Evolutionary conservation across 2,329 filamentous ascomycete species (phyloP), one percentile per base, ranked within the genome.

Genomic region (Immersiporthe knoxdaviesiana): DNA sequence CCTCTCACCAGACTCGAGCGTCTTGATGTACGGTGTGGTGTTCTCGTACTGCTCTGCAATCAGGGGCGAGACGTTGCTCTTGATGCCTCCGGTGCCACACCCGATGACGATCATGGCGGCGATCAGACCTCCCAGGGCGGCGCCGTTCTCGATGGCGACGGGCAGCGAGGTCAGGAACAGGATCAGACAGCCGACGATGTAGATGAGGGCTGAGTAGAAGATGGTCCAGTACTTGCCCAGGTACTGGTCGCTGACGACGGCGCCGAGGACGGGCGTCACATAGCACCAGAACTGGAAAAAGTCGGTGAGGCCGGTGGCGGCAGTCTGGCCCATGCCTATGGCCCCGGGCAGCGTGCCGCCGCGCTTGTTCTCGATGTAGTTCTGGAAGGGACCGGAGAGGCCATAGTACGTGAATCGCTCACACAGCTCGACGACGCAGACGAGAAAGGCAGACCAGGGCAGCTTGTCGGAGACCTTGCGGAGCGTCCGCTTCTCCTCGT

Each of bases 11-110:
- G 73, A 78, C 72, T 81, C 78, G 58, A 85, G 78, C 1, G 81
- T 84, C 74, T 80, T 81, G 63, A 88, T 81, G 52, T 44, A 68
- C 2, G 66, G 69, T 77, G 78, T 87, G 77, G 84, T 87, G 74
- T 82, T 80, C 67, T 83, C 84, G 73, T 91, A 90, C 79, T 92
- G 90, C 72, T 92, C 90, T 65, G 88, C 89, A 73, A 89, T 89
- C 67, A 86, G 77, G 35, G 83, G 86, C 1, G 83, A 81, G 67
- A 85, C 83, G 72, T 91, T 91, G 73, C 87, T 86, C 81, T 92
- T 92, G 81, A 92, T 91, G 70, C 69, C 69, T n/a, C 70, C 70
- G 2, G 64, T 70, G 76, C 72, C 79, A 11, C 70, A 52, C 1
- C 68, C 70, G 18, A 72, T 68, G 37, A 70, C 52, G 30, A 72